phyloP scores from a whole-genome alignment of 2,329 filamentous ascomycete genomes.

The Alternaria postmessia region DNA sequence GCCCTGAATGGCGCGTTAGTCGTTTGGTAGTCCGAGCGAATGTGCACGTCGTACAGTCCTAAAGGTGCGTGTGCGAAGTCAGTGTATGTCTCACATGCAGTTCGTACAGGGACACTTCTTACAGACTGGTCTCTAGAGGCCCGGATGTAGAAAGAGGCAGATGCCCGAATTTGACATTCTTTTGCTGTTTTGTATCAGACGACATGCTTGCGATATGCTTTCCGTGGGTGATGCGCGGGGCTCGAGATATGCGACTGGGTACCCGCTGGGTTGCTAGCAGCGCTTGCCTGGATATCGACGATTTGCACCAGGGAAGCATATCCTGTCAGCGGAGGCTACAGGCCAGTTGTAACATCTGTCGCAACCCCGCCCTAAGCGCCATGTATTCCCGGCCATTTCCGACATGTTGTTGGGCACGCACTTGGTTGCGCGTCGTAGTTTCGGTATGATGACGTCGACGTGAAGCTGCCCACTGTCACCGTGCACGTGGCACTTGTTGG shows the following conservation, averaged over 20 bases:
- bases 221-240: background rate
- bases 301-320: background rate
- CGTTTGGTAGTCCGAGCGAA: background rate
- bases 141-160: conserved; percentile 54
- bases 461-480: background rate
- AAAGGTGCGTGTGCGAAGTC: too few relatives aligned
- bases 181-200: conserved; percentile 25
- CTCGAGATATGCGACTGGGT: background rate
- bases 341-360: background rate
- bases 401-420: background rate
- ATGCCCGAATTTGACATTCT: conserved; percentile 48
- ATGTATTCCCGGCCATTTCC: background rate
- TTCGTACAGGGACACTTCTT: too few relatives aligned
- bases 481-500: background rate
- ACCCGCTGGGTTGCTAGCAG: background rate
- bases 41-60: conserved; percentile 35
- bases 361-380: background rate
- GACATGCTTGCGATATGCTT: conserved; percentile 19
- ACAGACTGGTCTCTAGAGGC: conserved; percentile 49
- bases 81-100: too few relatives aligned
- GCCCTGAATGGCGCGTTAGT: conserved; percentile 32
- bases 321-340: background rate
- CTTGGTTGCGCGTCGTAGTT: conserved; percentile 4
- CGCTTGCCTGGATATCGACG: background rate
- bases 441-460: conserved; percentile 8